Conservation (phyloP, 2,329 filamentous ascomycete species). For the Aspergillus nomiae region DNA sequence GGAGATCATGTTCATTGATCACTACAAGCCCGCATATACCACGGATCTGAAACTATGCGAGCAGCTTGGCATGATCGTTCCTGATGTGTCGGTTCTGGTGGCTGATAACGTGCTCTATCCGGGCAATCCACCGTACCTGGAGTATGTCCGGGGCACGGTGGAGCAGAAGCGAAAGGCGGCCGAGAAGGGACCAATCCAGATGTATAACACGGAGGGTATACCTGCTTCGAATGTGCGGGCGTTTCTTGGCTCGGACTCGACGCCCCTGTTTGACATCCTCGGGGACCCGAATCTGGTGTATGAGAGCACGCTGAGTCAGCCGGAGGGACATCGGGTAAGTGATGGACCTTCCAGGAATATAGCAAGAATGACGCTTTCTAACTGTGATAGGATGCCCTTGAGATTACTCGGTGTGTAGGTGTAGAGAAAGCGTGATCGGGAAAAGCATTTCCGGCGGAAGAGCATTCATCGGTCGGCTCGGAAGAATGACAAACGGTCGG, state of each 20-base stretch:
- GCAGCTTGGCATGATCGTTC: conserved; percentile 64
- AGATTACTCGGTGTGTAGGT: conserved; percentile 35
- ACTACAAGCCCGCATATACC: conserved; percentile 76
- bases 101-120: conserved; percentile 50
- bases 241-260: conserved; percentile 28
- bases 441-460: background rate
- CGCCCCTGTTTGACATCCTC: conserved; percentile 29
- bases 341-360: background rate
- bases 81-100: conserved; percentile 50
- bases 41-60: conserved; percentile 77
- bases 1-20: conserved; percentile 77
- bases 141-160: conserved; percentile 68
- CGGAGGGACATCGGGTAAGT: conserved; percentile 31
- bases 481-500: conserved; percentile 46
- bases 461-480: conserved; percentile 12
- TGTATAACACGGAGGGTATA: conserved; percentile 24
- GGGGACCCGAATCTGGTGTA: conserved; percentile 70
- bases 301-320: conserved; percentile 52
- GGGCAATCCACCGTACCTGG: conserved; percentile 50
- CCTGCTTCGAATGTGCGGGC: conserved; percentile 22
- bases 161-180: conserved; percentile 59
- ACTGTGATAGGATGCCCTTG: conserved; percentile 31
- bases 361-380: background rate
- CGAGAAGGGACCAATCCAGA: conserved; percentile 25
- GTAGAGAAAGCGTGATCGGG: conserved; percentile 14